These are phyloP conservation scores for Incumbomyces delicatus DNA, from an alignment of 2,329 filamentous ascomycete genomes.

Conservation along the genomic window DNA sequence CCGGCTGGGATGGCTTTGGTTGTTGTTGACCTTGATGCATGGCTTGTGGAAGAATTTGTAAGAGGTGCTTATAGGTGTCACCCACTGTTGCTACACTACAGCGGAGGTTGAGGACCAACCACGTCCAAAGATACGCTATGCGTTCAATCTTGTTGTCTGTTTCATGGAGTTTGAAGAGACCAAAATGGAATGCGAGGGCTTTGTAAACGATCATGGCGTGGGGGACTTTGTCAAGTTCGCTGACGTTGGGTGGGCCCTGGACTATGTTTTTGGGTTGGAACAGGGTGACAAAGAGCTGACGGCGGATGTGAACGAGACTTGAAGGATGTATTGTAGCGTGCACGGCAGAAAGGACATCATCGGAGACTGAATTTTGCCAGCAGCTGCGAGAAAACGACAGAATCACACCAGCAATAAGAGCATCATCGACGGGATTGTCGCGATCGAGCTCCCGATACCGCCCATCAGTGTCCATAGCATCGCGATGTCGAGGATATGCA, in stretches of 20 bases:
- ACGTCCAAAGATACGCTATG: slow-evolving; percentile 18
- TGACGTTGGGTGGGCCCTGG: background rate
- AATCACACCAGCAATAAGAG: slow-evolving; percentile 53
- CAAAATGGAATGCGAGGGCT: slow-evolving; percentile 41
- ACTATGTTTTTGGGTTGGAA: slow-evolving; percentile 50
- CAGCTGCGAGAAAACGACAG: slow-evolving; percentile 42
- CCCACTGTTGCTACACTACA: background rate
- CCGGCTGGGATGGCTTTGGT: slow-evolving; percentile 6
- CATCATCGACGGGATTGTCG: slow-evolving; percentile 42
- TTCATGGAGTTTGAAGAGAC: slow-evolving; percentile 7
- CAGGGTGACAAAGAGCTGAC: slow-evolving; percentile 58
- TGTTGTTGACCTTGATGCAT: slow-evolving; percentile 5
- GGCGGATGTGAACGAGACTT: slow-evolving; percentile 41
- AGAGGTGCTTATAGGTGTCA: slow-evolving; percentile 1
- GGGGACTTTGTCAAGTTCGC: slow-evolving; percentile 63
- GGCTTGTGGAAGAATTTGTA: too few relatives aligned
- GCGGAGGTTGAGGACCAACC: slow-evolving; percentile 18
- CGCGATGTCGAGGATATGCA: slow-evolving; percentile 3
- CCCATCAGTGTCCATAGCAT: background rate
- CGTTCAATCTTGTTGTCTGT: background rate
- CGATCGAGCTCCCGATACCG: slow-evolving; percentile 10
- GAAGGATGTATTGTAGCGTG: slow-evolving; percentile 42
- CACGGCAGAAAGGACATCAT: slow-evolving; percentile 60
- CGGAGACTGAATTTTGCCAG: slow-evolving; percentile 44
- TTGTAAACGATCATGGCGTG: slow-evolving; percentile 63